Base-by-base conservation (phyloP, 805 yeast genomes). In the Pichia californica region DNA sequence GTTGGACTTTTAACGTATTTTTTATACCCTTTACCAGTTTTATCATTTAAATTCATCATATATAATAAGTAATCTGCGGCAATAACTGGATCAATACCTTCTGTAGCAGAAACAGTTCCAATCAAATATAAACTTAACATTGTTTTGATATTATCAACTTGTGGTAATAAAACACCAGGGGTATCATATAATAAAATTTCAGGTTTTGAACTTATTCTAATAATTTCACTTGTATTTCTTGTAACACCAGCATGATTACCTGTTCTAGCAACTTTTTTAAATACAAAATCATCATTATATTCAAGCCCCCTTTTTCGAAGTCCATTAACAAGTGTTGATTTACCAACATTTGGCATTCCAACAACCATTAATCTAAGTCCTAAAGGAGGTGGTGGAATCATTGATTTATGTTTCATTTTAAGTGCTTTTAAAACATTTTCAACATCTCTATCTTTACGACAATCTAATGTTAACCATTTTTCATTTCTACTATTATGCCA, bases 281-380 rank as follows among this genome's bases (percentile, higher is more conserved):
- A 58, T 16, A 55, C 58, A 38, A 13, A 13, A 11, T 27, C 30
- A 4, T 11, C 9, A 27, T 27, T 27, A 6, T 9, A 14, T 27
- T 43, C 43, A 36, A 53, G 32, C 20, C 66, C 61, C 15, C 40
- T 64, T 7, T 64, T 65, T 46, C 96, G 64, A 40, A 89, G 64
- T 0, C 82, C 70, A 56, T 93, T 93, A 23, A 89, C 82, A 38
- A 93, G 59, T 0, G 96, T 83, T 11, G 95, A 84, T 62, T 93
- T 93, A 0, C 99, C 99, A n/a, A 88, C 95, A 59, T 93, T 93
- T 1, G 99, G 99, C 93, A 93, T 85, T 0, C 99, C 99, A 7
- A 83, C 80, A 36, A 91, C 76, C 69, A 89, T 69, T 45, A 85
- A 62, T 19, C 88, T 64, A 38, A 84, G 66, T 0, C 98, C 98